Conservation (phyloP, 2,329 filamentous ascomycete species). For the Dothistroma pini region DNA sequence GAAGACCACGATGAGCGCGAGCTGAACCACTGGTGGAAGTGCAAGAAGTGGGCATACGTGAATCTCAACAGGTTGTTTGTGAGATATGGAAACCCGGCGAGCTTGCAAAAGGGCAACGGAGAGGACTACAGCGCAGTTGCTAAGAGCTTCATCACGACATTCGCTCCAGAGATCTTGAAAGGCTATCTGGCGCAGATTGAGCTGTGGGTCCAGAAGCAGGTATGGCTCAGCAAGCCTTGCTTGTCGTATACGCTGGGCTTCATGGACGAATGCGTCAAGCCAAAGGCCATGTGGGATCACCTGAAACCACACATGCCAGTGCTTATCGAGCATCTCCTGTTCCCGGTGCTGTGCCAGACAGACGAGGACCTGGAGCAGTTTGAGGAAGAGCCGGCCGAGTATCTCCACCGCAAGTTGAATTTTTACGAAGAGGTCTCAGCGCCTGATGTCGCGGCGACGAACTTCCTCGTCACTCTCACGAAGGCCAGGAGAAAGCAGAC, state of each 20-base stretch:
- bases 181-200: constrained; percentile 93
- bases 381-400: constrained; percentile 90
- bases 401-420: constrained; percentile 94
- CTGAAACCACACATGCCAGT: constrained; percentile 91
- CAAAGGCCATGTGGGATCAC: constrained; percentile 94
- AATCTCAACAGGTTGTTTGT: constrained; percentile 96
- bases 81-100: constrained; percentile 81
- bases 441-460: constrained; percentile 91
- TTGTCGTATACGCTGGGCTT: constrained; percentile 92
- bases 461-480: constrained; percentile 91
- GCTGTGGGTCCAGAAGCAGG: constrained; percentile 91
- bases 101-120: constrained; percentile 67
- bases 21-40: constrained; percentile 98
- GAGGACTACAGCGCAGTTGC: constrained; percentile 78
- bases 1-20: constrained; percentile 84
- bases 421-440: constrained; percentile 97
- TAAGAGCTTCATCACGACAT: constrained; percentile 84
- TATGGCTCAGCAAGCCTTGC: constrained; percentile 92
- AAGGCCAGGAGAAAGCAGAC: constrained; percentile 95
- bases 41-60: constrained; percentile 99
- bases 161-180: constrained; percentile 94
- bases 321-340: constrained; percentile 89
- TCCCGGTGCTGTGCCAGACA: constrained; percentile 89
- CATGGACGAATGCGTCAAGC: constrained; percentile 94
- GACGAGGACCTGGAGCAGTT: constrained; percentile 93